These are phyloP conservation scores for Lasiodiplodia theobromae DNA, from an alignment of 2,329 filamentous ascomycete genomes.

Conservation along the genomic window DNA sequence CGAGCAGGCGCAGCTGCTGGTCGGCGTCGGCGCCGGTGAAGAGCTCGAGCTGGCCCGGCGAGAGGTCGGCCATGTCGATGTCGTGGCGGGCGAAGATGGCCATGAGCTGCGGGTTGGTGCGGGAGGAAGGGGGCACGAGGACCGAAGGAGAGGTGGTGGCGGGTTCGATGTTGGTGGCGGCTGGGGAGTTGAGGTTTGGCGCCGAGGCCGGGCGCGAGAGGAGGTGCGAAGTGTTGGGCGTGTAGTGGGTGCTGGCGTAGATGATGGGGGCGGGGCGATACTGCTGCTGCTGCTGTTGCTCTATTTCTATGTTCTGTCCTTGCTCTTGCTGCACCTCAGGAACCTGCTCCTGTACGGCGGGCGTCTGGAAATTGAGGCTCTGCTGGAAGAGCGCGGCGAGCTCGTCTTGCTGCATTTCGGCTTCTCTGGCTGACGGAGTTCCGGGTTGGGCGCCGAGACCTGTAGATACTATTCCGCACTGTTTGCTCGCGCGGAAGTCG, in stretches of 20 bases:
- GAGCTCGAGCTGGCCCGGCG: conserved; percentile 76
- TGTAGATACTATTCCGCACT: conserved; percentile 52
- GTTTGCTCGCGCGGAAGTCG: conserved; percentile 32
- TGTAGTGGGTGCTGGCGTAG: conserved; percentile 86
- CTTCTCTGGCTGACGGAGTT: conserved; percentile 46
- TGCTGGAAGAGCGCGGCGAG: conserved; percentile 82
- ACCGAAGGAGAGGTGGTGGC: neutral
- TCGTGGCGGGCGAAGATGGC: conserved; percentile 69
- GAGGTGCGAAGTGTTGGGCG: conserved; percentile 72
- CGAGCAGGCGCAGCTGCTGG: conserved; percentile 76
- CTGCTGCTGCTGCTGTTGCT: neutral
- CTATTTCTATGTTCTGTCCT: neutral
- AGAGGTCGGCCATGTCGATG: conserved; percentile 73
- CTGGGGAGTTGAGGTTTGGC: conserved; percentile 29
- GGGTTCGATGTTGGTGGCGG: conserved; percentile 21
- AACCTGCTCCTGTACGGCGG: conserved; percentile 26
- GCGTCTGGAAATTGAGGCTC: conserved; percentile 55
- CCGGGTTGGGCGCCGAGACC: conserved; percentile 47
- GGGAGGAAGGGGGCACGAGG: conserved; percentile 41
- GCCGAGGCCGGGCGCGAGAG: conserved; percentile 41
- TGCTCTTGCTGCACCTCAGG: conserved; percentile 33
- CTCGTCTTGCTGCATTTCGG: conserved; percentile 77
- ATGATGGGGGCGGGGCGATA: conserved; percentile 57
- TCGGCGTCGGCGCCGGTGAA: conserved; percentile 77
- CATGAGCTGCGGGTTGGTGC: conserved; percentile 51